Evolutionary conservation across 306 rosid genomes (phyloP), one percentile per base, ranked within the genome.

Genomic region (Alnus glutinosa): DNA sequence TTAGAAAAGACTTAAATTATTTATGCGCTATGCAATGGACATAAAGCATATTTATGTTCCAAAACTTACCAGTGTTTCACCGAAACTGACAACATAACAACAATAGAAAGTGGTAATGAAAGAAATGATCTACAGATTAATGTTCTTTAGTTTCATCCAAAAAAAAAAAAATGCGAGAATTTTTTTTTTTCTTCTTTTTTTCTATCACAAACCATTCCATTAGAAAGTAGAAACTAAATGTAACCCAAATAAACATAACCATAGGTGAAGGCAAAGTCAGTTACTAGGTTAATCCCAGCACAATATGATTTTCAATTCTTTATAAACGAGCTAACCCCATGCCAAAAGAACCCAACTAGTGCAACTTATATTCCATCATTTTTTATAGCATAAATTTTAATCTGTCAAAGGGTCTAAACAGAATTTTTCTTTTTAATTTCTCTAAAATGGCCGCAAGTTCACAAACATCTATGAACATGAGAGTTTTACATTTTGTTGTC

Each of bases 1-100:
- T 50, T 73, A 47, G 75, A 66, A 34, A 37, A 39, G 49, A 77
- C 49, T 52, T 59, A 58, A 75, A 71, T 73, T 55, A 52, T 42
- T 67, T 28, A 66, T 2, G 39, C 50, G 49, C 23, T 48, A 70
- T 55, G 34, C 73, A 77, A 52, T 68, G 44, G n/a, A 58, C 49
- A 34, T 49, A 55, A 14, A 78, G 48, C 63, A 70, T 12, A 9
- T 68, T 13, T 34, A 2, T 67, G 54, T 75, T 46, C 42, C 77
- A 75, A 14, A 70, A 68, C 61, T 64, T 79, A 73, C 28, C 36
- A 37, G 55, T 46, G 32, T 77, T 74, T 66, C 62, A 10, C 19
- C 13, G 13, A 18, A 63, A 44, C 75, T 75, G 48, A 34, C 11
- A 55, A 64, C 32, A 67, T n/a, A 44, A 18, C 32, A 55, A 12